phyloP scores from a whole-genome alignment of 345 rosid species.

The Leavenworthia alabamica region DNA sequence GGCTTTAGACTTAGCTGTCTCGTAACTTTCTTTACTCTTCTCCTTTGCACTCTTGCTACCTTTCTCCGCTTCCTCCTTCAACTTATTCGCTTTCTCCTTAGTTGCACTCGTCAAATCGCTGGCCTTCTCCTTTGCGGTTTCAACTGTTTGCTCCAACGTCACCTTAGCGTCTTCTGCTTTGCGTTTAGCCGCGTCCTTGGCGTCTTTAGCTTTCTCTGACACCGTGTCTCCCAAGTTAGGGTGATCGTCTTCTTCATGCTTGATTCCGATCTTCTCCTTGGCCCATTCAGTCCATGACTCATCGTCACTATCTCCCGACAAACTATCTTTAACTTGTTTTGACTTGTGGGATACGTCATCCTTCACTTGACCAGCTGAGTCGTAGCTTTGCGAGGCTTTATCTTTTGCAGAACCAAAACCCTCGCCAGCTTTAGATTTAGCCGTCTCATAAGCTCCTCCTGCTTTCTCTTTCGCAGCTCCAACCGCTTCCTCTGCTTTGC shows the following conservation, averaged over 20 bases:
- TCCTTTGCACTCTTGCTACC: slow-evolving; percentile 12
- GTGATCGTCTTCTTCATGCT: background rate
- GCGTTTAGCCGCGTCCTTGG: slow-evolving; percentile 14
- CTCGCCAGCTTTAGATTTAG: slow-evolving; percentile 17
- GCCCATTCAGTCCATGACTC: slow-evolving; percentile 23
- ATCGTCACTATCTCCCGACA: slow-evolving; percentile 4
- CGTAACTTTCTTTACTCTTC: slow-evolving; percentile 25
- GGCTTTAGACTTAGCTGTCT: slow-evolving; percentile 15
- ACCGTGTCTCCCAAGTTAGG: slow-evolving; percentile 25
- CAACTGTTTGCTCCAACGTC: slow-evolving; percentile 22
- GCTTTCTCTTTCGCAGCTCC: slow-evolving; percentile 28
- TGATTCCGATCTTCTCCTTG: slow-evolving; percentile 17
- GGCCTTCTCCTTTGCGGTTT: slow-evolving; percentile 27
- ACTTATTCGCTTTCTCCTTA: slow-evolving; percentile 26
- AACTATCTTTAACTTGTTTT: slow-evolving; percentile 24
- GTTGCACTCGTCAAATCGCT: slow-evolving; percentile 20
- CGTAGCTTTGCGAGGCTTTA: slow-evolving; percentile 4
- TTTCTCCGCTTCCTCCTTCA: slow-evolving; percentile 24
- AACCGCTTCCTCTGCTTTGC: slow-evolving; percentile 23
- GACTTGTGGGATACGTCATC: slow-evolving; percentile 29
- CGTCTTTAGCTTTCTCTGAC: slow-evolving; percentile 25
- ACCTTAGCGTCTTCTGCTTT: slow-evolving; percentile 25
- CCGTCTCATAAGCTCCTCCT: slow-evolving; percentile 12
- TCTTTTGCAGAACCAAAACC: slow-evolving; percentile 9
- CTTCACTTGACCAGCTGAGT: slow-evolving; percentile 27